Evolutionary conservation across 2,329 filamentous ascomycete species (phyloP).

Genomic region (Aspergillus fumigatus): DNA sequence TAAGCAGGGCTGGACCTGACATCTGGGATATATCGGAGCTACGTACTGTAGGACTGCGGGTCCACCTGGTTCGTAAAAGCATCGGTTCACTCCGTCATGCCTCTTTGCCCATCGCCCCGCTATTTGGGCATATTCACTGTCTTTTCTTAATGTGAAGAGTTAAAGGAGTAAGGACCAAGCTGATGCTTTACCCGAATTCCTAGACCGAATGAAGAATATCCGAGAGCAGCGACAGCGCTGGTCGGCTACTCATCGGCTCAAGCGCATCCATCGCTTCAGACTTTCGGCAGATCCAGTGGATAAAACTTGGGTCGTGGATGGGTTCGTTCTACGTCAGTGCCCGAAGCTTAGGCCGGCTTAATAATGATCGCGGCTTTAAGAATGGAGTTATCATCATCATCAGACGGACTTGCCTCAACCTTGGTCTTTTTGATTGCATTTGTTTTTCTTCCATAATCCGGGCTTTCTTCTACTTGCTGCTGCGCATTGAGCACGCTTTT

Average conservation of each 20-base stretch:
- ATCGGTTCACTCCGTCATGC: no score
- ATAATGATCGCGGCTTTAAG: background rate
- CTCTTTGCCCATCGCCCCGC: no score
- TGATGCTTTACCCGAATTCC: background rate
- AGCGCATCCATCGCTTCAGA: slow-evolving; percentile 13
- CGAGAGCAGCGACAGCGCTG: background rate
- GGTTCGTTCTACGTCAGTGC: background rate
- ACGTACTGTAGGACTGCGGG: no score
- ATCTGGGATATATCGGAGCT: no score
- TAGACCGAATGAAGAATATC: background rate
- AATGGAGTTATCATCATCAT: background rate
- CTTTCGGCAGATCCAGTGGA: slow-evolving; percentile 15
- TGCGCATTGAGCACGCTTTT: background rate
- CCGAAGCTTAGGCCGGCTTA: background rate
- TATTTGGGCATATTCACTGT: no score
- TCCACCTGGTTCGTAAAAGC: no score
- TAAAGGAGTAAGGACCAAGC: no score
- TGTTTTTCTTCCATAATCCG: background rate
- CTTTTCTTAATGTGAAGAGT: no score
- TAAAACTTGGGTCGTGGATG: background rate
- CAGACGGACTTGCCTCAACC: no score
- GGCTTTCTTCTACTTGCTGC: background rate
- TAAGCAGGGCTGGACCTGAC: no score
- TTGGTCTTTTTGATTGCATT: background rate
- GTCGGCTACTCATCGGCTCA: slow-evolving; percentile 17